Base-by-base conservation (phyloP, 2,329 filamentous ascomycete species). In the Cladosporium cucumerinum region DNA sequence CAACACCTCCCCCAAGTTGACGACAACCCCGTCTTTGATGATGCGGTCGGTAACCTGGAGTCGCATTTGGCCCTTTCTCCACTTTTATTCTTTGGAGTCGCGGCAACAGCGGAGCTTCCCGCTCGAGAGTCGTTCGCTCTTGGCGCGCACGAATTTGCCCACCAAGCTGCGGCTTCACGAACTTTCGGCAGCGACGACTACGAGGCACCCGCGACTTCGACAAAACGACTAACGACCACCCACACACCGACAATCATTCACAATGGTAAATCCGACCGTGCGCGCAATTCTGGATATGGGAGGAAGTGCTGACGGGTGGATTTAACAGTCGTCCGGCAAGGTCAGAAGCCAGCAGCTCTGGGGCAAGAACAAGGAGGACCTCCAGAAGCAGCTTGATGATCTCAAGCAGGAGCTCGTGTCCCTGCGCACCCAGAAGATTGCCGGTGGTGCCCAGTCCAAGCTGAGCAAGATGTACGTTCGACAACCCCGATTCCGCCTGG, bases 281-380 rank as follows among this genome's bases (percentile, higher is more conserved):
- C 52, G 61, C 61, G 26, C 34, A 60, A 36, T 55, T 62, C 60
- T 46, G 60, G 60, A 62, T 23, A 55, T 36, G 54, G 60, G 60
- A 55, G 62, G 66, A 64, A 68, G 67, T 70, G 69, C 69, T 70
- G 64, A 75, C 60, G 23, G 62, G 55, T 36, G 59, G 54, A 51
- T 58, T 67, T 72, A 18, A 60, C 75, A 87, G 85, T 88, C 86
- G 81, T 80, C 84, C 77, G 82, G 82, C 75, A 88, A 88, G 88
- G 92, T 99, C 84, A 98, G 97, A 91, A 89, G 94, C 82, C 88
- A 87, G 85, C 87, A 91, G 85, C 92, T 99, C 83, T 98, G 95
- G 95, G 89, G 88, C 86, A 99, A 99, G 92, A 93, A 87, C 90
- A 98, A 98, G 90, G 92, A 97, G 80, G 96, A 99, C 78, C 87